These are phyloP conservation scores for Fusarium temperatum DNA, from an alignment of 2,329 filamentous ascomycete species.

Conservation along the genomic window DNA sequence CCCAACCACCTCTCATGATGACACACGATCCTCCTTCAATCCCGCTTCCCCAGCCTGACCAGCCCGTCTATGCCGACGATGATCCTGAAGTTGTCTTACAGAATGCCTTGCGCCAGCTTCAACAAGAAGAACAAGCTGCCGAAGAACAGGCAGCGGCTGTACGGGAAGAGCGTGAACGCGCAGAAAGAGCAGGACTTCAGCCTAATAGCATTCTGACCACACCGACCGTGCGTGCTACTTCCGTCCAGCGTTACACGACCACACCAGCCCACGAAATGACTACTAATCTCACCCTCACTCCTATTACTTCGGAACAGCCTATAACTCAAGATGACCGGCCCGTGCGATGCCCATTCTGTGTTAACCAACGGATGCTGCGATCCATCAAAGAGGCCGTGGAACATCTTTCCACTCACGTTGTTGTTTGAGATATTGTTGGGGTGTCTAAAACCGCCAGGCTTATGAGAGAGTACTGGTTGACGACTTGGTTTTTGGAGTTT, in stretches of 20 bases:
- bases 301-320: conserved; percentile 61
- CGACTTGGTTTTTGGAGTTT: conserved; percentile 20
- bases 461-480: background rate
- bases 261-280: conserved; percentile 49
- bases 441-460: background rate
- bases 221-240: conserved; percentile 41
- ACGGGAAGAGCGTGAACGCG: conserved; percentile 61
- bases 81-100: conserved; percentile 68
- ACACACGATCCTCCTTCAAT: conserved; percentile 40
- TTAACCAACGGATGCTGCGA: conserved; percentile 68
- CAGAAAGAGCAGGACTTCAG: conserved; percentile 50
- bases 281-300: conserved; percentile 61
- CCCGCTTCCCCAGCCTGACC: conserved; percentile 45
- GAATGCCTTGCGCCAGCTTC: conserved; percentile 66
- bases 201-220: conserved; percentile 47
- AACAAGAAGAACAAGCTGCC: conserved; percentile 67
- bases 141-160: conserved; percentile 65
- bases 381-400: conserved; percentile 70
- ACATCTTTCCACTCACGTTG: conserved; percentile 69
- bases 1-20: conserved; percentile 37
- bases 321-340: conserved; percentile 58
- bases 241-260: conserved; percentile 47
- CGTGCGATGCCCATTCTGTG: conserved; percentile 67
- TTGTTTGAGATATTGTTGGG: conserved; percentile 49
- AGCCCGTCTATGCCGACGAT: conserved; percentile 58